Base-by-base conservation (phyloP, 2,329 filamentous ascomycete genomes). In the Claviceps arundinis region DNA sequence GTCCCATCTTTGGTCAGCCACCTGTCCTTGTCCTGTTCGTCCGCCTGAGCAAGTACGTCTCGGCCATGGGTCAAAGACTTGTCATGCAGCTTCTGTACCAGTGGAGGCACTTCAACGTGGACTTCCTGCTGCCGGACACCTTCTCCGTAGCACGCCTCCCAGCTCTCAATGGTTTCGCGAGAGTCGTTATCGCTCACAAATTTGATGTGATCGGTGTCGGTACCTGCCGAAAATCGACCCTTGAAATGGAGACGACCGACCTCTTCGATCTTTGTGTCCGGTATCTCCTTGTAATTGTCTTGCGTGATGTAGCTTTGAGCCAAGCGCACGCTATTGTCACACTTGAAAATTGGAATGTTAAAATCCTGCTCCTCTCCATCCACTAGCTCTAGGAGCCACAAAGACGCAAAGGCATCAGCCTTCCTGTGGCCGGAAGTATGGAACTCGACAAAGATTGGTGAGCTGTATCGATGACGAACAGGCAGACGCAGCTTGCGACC, bases 301-400 rank as follows among this genome's bases (percentile, higher is more conserved):
- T 89, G 81, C 0, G 88, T 95, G 61, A 96, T 85, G 66, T 91
- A 96, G 64, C 95, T 97, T 63, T 97, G 91, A 0, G 86, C 87
- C 11, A 97, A 73, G 4, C 91, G 81, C 55, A 79, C 73, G 0
- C 83, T 75, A 53, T 87, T 85, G 59, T 85, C 76, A 24, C 89
- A 95, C 49, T 78, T 83, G 86, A 89, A 97, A 53, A 98, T 85
- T 0, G 91, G 93, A n/a, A 97, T 75, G 57, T 93, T 85, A 60
- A 96, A 84, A 14, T 85, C 77, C 1, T 75, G 76, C 50, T 85
- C 81, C 56, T 93, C 84, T 53, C 87, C 85, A 62, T 97, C 93
- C 11, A 84, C 75, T 8, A 97, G 73, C 53, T 93, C 86, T 57
- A 89, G 81, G 3, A 97, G 75, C 93, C 91, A 97, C 30, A 96